Evolutionary conservation across 148 eudicot species (phyloP).

Genomic region (Camellia lanceoleosa): DNA sequence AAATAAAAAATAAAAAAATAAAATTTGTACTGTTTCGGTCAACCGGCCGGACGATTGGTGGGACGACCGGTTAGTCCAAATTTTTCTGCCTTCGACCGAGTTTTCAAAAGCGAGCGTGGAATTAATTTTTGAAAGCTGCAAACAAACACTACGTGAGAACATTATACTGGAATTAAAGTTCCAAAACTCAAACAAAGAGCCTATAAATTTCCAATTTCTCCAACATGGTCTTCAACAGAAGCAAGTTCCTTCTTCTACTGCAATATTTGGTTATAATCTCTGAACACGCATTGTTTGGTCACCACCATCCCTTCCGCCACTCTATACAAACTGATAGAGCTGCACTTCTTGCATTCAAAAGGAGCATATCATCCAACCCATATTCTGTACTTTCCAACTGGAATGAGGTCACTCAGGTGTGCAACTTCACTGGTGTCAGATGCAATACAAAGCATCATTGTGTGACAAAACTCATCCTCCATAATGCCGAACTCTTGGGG

Average conservation of each 20-base stretch:
- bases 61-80: too few relatives aligned
- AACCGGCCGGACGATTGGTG: too few relatives aligned
- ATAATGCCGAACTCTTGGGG: conserved; percentile 22
- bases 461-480: conserved; percentile 23
- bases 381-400: conserved; percentile 27
- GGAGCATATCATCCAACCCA: conserved; percentile 20
- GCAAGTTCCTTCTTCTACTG: conserved; percentile 12
- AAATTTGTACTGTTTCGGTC: too few relatives aligned
- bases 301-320: conserved; percentile 12
- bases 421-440: conserved; percentile 32
- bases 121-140: too few relatives aligned
- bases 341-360: conserved; percentile 36
- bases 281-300: conserved; percentile 4
- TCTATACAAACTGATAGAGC: conserved; percentile 31
- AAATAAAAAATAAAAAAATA: too few relatives aligned
- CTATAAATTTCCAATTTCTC: background rate
- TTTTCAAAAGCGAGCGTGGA: too few relatives aligned
- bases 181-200: too few relatives aligned
- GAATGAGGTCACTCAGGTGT: conserved; percentile 30
- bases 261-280: conserved; percentile 8
- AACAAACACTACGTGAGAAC: too few relatives aligned
- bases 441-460: conserved; percentile 24
- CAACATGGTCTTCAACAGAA: conserved; percentile 18
- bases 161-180: too few relatives aligned
- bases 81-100: too few relatives aligned